phyloP scores from a whole-genome alignment of 2,329 filamentous ascomycete genomes.

The Ilyonectria sp. region DNA sequence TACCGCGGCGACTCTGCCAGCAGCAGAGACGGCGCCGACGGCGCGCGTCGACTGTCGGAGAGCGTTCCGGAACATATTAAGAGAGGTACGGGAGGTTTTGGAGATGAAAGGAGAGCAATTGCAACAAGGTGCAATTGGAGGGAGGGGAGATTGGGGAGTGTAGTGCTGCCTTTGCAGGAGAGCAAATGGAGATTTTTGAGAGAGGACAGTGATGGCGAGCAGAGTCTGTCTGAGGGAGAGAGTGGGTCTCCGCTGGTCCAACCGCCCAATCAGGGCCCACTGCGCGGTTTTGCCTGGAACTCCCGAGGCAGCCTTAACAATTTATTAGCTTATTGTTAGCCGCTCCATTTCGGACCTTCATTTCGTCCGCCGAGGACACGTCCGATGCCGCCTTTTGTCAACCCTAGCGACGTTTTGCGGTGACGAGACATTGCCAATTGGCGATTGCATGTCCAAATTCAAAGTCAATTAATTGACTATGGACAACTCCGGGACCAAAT shows the following conservation, averaged over 20 bases:
- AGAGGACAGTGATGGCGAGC: conserved; percentile 58
- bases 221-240: conserved; percentile 60
- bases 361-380: conserved; percentile 40
- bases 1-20: conserved; percentile 94
- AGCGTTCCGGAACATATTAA: conserved; percentile 96
- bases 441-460: not conserved
- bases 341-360: conserved; percentile 47
- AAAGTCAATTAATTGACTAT: conserved; percentile 37
- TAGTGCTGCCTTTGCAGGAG: conserved; percentile 64
- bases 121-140: conserved; percentile 73
- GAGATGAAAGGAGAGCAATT: conserved; percentile 73
- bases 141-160: conserved; percentile 72
- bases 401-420: not conserved
- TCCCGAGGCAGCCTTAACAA: conserved; percentile 57
- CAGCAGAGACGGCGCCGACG: conserved; percentile 93
- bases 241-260: conserved; percentile 55
- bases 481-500: conserved; percentile 19
- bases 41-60: conserved; percentile 96
- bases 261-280: conserved; percentile 52
- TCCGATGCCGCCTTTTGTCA: conserved; percentile 28
- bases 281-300: conserved; percentile 58
- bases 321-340: conserved; percentile 49
- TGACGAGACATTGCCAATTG: conserved; percentile 26
- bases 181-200: conserved; percentile 63
- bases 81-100: conserved; percentile 66